Base-by-base conservation (phyloP, 2,329 filamentous ascomycete species). In the Fusarium zealandicum region DNA sequence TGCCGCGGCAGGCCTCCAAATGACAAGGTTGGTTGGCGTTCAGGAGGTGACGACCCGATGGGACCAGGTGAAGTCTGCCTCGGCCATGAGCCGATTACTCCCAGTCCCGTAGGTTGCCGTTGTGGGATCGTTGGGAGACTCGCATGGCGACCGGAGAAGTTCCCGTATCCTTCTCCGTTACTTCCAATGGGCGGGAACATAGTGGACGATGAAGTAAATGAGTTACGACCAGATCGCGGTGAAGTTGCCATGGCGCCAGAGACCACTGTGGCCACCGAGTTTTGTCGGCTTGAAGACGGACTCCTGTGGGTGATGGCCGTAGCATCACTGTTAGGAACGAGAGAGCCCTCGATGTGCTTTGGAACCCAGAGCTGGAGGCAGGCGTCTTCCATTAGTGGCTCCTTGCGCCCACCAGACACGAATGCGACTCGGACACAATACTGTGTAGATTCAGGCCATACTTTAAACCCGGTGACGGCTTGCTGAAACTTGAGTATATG, bases 321-420 rank as follows among this genome's bases (percentile, higher is more conserved):
- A 2, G 62, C 67, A 36, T 69, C 67, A 3, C 65, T 69, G 7
- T 61, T 68, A 0, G 57, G 71, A 14, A 73, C 64, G 1, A 73
- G 61, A 1, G 65, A 63, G 0, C 68, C 70, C 3, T 61, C 63
- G 1, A 67, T 51, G 28, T 58, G 51, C 31, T 70, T 71, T 3
- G 70, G 67, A 33, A 73, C 57, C 71, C 71, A 73, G 27, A 73
- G 64, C 14, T 73, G 71, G 9, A 73, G 46, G 8, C 64, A 67
- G 13, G 71, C 71, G 5, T 56, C 51, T 45, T 73, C 70, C 12
- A 66, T 52, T 1, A 72, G 36, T 1, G 65, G 56, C 7, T 67
- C 52, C 14, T 53, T 55, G 31, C 58, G 33, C 3, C 67, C 67
- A 3, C 62, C 58, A 3, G 71, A 38, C 5, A 72, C 66, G 28